Evolutionary conservation across 441 rosid genomes (phyloP).

Genomic region (Capsella rubella): DNA sequence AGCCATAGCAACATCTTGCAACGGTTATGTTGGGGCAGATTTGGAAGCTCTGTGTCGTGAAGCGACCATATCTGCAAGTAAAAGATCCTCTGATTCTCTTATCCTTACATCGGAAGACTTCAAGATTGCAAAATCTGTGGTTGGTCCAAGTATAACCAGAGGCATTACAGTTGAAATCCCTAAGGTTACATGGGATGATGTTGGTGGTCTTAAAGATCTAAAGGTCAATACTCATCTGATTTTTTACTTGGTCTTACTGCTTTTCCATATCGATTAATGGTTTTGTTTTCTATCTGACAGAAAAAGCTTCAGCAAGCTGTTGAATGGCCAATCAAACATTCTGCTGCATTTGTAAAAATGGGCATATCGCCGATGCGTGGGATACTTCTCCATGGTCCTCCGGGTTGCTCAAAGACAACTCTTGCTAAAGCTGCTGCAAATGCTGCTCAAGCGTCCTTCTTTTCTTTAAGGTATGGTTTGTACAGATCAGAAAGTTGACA

Average conservation of each 20-base stretch:
- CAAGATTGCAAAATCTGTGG: slow-evolving; percentile 71
- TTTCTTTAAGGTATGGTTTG: slow-evolving; percentile 76
- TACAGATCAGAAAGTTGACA: slow-evolving; percentile 2
- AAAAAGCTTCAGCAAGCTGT: slow-evolving; percentile 86
- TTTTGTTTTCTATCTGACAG: slow-evolving; percentile 48
- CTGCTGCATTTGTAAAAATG: slow-evolving; percentile 70
- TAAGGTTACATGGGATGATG: slow-evolving; percentile 88
- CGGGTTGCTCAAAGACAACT: slow-evolving; percentile 97
- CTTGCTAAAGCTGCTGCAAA: slow-evolving; percentile 96
- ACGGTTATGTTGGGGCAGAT: slow-evolving; percentile 96
- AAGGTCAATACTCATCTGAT: slow-evolving; percentile 58
- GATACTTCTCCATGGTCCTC: slow-evolving; percentile 93
- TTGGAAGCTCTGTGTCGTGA: slow-evolving; percentile 95
- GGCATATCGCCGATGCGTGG: slow-evolving; percentile 91
- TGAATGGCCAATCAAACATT: slow-evolving; percentile 95
- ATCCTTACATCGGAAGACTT: slow-evolving; percentile 68
- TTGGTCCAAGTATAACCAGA: slow-evolving; percentile 90
- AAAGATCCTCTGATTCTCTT: slow-evolving; percentile 54
- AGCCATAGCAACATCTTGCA: slow-evolving; percentile 81
- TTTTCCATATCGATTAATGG: background rate
- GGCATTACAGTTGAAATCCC: slow-evolving; percentile 93
- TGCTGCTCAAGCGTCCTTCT: slow-evolving; percentile 94
- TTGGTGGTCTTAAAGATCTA: slow-evolving; percentile 80
- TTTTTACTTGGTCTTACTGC: background rate
- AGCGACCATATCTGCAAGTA: slow-evolving; percentile 67